Base-by-base conservation (phyloP, 257 asterid genomes). In the Nicotiana otophora region DNA sequence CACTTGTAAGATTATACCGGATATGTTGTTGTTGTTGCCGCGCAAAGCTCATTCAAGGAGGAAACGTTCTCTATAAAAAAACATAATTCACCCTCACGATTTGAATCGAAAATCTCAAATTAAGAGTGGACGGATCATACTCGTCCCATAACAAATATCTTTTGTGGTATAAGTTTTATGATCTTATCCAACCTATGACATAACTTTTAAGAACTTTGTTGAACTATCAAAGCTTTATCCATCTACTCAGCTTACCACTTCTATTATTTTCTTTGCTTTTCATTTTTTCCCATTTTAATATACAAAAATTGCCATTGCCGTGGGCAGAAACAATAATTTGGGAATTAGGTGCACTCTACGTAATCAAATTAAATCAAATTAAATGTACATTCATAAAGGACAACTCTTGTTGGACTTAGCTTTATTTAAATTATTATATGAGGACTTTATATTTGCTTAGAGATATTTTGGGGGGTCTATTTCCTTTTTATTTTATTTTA, bases 241-340 rank as follows among this genome's bases (percentile, higher is more conserved):
- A 74, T 48, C 79, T 74, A 74, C 61, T 74, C 79, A 46, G 62
- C 79, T 74, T 74, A 74, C n/a, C 79, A 48, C 79, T 74, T 74
- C 1, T 48, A 74, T 74, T 74, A 23, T 46, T 14, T 72, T 23
- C 23, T 46, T 46, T 39, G 17, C 10, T 28, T 64, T 10, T 2
- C 5, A 0, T 3, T 62, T 66, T 72, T 12, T 6, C 60, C 15
- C 23, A 23, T 23, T 72, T 72, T 72, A 46, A 23, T 46, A 72
- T 23, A 72, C 4, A 20, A 39, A 42, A 36, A 16, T 20, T 11
- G 7, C 1, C 17, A 20, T 20, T 46, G 7, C 31, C 3, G 11
- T 4, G 14, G 66, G 3, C 36, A 42, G 10, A 72, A 46, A 5
- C 0, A 72, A 5, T 46, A 46, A 42, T 20, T 46, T 42, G 31